Evolutionary conservation across 2,329 filamentous ascomycete species (phyloP).

Genomic region (Fusarium staphyleae): DNA sequence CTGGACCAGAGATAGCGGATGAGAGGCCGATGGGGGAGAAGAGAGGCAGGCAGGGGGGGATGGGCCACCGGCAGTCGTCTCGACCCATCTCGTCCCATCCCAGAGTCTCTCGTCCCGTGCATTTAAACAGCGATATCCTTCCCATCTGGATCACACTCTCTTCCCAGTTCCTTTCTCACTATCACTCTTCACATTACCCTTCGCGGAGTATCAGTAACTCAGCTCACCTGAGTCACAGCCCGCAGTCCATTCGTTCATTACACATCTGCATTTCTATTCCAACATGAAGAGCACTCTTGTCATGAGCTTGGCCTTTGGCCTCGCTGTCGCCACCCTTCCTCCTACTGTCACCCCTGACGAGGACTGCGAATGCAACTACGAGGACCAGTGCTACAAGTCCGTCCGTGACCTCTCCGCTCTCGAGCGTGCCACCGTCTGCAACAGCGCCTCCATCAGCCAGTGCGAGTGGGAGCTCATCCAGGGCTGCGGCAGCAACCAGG

Average conservation of each 20-base stretch:
- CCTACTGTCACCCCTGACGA: neutral
- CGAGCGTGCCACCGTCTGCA: neutral
- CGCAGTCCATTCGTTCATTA: slow-evolving; percentile 42
- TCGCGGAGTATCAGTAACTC: slow-evolving; percentile 37
- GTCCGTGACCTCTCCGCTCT: neutral
- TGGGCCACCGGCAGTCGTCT: slow-evolving; percentile 2
- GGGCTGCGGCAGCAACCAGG: neutral
- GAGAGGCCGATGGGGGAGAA: too few species aligned
- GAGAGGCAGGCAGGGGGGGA: slow-evolving; percentile 12
- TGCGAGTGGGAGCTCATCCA: neutral
- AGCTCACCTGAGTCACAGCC: slow-evolving; percentile 26
- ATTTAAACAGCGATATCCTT: slow-evolving; percentile 36
- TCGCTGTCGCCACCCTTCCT: slow-evolving; percentile 11
- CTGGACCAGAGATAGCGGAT: slow-evolving; percentile 2
- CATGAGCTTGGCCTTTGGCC: slow-evolving; percentile 44
- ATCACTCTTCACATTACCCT: slow-evolving; percentile 27
- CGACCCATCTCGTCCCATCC: neutral
- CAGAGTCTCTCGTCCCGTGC: slow-evolving; percentile 12
- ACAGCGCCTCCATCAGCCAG: fast-evolving
- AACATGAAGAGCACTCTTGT: slow-evolving; percentile 47
- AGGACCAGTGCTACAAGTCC: slow-evolving; percentile 11
- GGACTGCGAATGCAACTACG: slow-evolving; percentile 12
- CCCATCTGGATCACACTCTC: neutral
- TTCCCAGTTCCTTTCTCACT: slow-evolving; percentile 22
- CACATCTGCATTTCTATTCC: slow-evolving; percentile 38